Conservation (phyloP, 345 rosid species). For the Acer saccharum region DNA sequence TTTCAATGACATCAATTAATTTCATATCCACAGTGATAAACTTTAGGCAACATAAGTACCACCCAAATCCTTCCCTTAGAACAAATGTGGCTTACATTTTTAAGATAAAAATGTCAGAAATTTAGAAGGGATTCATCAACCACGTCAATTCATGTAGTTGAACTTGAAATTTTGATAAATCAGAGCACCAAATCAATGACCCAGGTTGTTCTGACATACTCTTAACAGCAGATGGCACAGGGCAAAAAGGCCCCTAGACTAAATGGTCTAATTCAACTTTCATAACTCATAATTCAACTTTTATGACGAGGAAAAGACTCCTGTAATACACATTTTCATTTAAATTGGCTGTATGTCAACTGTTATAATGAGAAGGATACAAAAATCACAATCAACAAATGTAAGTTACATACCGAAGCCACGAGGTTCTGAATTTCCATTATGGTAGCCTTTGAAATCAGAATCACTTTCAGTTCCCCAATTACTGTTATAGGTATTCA, state of each 20-base stretch:
- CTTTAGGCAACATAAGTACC: neutral
- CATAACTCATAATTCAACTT: neutral
- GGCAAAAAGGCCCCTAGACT: neutral
- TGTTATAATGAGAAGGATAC: neutral
- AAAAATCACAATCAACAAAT: neutral
- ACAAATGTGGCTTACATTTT: neutral
- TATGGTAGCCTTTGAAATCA: conserved; percentile 90
- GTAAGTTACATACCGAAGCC: conserved; percentile 68
- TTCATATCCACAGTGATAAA: neutral
- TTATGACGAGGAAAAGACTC: neutral
- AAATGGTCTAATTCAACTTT: neutral
- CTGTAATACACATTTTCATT: neutral
- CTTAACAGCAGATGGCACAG: neutral
- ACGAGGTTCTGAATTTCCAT: conserved; percentile 89
- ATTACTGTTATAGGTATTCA: conserved; percentile 52
- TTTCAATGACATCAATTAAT: neutral
- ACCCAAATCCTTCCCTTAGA: neutral
- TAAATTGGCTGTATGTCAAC: neutral
- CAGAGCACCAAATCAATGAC: no score
- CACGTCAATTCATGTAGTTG: neutral
- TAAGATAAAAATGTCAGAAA: neutral
- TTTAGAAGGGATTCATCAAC: neutral
- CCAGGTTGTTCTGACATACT: neutral
- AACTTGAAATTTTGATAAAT: neutral
- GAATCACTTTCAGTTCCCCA: conserved; percentile 97